These are phyloP conservation scores for Vaccinium corymbosum DNA, from an alignment of 148 eudicot species.

Conservation along the genomic window DNA sequence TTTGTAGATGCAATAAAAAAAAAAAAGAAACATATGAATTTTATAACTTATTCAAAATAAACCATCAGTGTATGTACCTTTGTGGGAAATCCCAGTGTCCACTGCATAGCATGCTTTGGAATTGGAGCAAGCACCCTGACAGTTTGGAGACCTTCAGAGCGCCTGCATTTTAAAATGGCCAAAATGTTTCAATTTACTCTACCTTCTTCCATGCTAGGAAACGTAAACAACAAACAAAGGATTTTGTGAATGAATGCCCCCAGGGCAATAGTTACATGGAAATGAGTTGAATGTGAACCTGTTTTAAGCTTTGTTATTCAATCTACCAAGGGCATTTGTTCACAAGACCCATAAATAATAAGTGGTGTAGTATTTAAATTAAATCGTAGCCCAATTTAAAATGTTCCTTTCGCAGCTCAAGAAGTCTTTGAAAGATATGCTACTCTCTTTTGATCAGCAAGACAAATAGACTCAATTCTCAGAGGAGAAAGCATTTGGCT, in stretches of 20 bases:
- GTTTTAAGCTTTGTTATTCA: neutral
- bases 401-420: constrained; percentile 4
- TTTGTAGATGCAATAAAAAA: too few species aligned
- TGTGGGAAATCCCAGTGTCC: constrained; percentile 82
- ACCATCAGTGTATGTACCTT: constrained; percentile 40
- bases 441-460: neutral
- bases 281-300: neutral
- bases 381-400: neutral
- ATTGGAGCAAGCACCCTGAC: constrained; percentile 84
- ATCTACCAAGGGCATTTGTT: neutral
- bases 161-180: constrained; percentile 48
- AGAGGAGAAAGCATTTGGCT: neutral
- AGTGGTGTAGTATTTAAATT: neutral
- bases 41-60: neutral
- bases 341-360: neutral
- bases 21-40: too few species aligned
- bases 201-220: neutral
- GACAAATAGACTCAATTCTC: neutral
- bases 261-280: neutral
- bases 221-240: neutral
- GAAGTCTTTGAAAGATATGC: neutral
- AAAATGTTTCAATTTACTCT: neutral
- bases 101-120: constrained; percentile 66
- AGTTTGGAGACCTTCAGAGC: constrained; percentile 88
- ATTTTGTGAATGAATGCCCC: neutral